These are phyloP conservation scores for Xerocomellus intermedius DNA, from an alignment of 768 basidiomycete genomes.

Conservation along the genomic window DNA sequence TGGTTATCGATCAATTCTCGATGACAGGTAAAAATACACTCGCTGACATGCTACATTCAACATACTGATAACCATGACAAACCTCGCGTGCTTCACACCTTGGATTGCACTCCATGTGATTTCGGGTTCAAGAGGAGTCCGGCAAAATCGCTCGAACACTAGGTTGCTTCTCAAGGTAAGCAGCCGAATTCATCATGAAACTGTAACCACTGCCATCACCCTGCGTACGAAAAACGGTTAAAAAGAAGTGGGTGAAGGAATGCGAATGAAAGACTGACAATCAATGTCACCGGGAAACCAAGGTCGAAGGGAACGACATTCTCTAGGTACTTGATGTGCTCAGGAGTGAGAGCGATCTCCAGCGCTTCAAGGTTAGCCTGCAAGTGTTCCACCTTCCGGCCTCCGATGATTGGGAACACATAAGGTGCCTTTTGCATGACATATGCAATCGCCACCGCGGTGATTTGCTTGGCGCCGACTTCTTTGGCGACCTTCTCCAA, in stretches of 20 bases:
- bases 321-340: constrained; percentile 42
- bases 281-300: constrained; percentile 37
- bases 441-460: constrained; percentile 42
- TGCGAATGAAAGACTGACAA: constrained; percentile 27
- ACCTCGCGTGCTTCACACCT: neutral
- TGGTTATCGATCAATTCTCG: neutral
- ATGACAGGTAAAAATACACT: neutral
- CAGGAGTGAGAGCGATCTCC: constrained; percentile 36
- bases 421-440: constrained; percentile 46
- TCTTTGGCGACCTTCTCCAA: constrained; percentile 41
- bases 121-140: constrained; percentile 2
- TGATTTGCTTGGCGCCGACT: constrained; percentile 36
- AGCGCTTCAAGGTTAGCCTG: constrained; percentile 43
- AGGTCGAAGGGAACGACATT: constrained; percentile 34
- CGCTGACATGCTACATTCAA: neutral
- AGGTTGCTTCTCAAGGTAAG: constrained; percentile 26
- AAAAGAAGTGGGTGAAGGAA: neutral
- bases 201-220: constrained; percentile 27
- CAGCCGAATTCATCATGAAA: constrained; percentile 14
- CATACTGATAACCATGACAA: neutral
- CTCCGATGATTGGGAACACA: constrained; percentile 44
- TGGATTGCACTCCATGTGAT: neutral
- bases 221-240: constrained; percentile 3
- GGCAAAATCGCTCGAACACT: constrained; percentile 4
- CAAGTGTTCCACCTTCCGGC: constrained; percentile 45